Conservation (phyloP, 148 eudicot genomes). For the Linanthus parryae region DNA sequence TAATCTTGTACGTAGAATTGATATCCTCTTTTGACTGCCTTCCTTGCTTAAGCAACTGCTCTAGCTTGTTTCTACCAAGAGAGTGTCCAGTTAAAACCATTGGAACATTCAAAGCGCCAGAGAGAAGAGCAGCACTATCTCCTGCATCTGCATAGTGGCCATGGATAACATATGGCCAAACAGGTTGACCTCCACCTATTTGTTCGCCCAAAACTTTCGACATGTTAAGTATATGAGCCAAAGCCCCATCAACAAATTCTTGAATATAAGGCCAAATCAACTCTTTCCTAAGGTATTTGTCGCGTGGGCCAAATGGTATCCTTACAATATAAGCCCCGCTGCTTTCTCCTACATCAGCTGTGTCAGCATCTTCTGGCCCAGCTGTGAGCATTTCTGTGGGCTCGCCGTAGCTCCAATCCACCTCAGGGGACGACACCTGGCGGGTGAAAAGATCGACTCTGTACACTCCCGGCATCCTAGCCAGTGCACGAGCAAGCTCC, state of each 20-base stretch:
- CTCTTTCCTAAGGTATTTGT: conserved; percentile 57
- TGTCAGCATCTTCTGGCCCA: conserved; percentile 42
- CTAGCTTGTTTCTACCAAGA: conserved; percentile 72
- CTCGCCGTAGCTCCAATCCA: conserved; percentile 77
- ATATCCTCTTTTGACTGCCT: conserved; percentile 81
- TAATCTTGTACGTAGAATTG: conserved; percentile 63
- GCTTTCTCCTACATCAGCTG: conserved; percentile 55
- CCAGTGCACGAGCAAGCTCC: conserved; percentile 69
- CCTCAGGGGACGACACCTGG: conserved; percentile 61
- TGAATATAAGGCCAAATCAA: conserved; percentile 63
- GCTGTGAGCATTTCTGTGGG: conserved; percentile 66
- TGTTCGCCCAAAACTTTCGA: conserved; percentile 67
- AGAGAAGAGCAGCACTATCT: conserved; percentile 76
- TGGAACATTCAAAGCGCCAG: conserved; percentile 77
- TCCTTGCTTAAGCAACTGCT: conserved; percentile 72
- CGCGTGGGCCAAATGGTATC: conserved; percentile 72
- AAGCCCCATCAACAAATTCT: conserved; percentile 75
- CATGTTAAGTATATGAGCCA: conserved; percentile 71
- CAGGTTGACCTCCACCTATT: conserved; percentile 56
- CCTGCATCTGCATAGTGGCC: conserved; percentile 90
- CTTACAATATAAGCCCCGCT: conserved; percentile 68
- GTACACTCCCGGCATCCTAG: conserved; percentile 66
- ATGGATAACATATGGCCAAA: conserved; percentile 80
- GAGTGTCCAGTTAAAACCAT: conserved; percentile 82
- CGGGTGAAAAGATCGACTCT: conserved; percentile 77